Evolutionary conservation across 495 filamentous ascomycete species (phyloP), one percentile per base, ranked within the genome.

Genomic region (Recurvomyces mirabilis): DNA sequence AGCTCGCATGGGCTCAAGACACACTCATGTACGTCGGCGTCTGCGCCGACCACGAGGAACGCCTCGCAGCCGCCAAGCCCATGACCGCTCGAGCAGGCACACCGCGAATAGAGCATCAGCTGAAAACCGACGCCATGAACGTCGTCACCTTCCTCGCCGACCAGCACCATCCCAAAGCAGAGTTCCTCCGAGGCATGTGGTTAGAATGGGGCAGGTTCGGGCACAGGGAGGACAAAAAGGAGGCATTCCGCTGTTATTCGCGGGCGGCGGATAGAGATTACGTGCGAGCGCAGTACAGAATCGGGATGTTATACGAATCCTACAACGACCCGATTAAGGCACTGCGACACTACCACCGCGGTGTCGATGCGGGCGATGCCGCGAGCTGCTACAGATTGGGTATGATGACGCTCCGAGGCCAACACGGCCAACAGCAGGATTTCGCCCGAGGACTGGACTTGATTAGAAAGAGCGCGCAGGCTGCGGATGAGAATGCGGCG

Each of bases 191-290:
- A 60, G 85, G 84, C 42, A 95, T 91, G 74, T 96, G 91, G 93
- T 70, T 94, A 24, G 91, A 98, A 61, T 96, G 96, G 67, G 91
- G 91, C 46, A 94, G 95, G 61, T 96, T 94, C 61, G 85, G 84
- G 17, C 75, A 76, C 51, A 77, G 83, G 15, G 68, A 83, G 46
- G 89, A 96, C 67, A 94, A 93, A 64, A 87, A 88, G 54, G 89
- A 94, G 63, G 91, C 91, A 14, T 96, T 88, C 60, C 62, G 78
- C 35, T 81, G 77, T 54, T 98, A 94, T 64, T 75, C 74, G 38
- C 70, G 82, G 49, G 82, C 91, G n/a, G 83, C 87, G 34, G 81
- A 93, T 45, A 79, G 81, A 46, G 87, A 86, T n/a, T 93, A 82
- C 68, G 81, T 84, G n/a, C 71, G 91, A 44, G 87, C 93, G 26